These are phyloP conservation scores for Mrakia blollopis DNA, from an alignment of 768 basidiomycete species.

Conservation along the genomic window DNA sequence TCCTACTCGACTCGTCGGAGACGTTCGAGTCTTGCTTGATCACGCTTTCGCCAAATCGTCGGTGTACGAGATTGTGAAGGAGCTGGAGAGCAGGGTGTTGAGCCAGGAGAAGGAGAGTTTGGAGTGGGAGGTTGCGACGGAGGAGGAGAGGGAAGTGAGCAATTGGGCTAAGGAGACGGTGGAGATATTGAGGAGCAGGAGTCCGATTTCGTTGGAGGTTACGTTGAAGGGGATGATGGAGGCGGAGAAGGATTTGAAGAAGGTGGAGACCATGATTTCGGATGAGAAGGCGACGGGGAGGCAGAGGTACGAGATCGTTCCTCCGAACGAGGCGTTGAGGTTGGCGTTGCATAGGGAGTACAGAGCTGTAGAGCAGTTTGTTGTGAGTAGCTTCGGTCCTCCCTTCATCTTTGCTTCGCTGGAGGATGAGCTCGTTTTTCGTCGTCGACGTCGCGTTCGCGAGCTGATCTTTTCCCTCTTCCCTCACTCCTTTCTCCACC, in stretches of 20 bases:
- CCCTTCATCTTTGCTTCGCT: not conserved
- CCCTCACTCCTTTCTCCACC: not conserved
- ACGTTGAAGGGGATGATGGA: slow-evolving; percentile 71
- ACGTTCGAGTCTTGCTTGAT: slow-evolving; percentile 72
- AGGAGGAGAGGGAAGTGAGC: slow-evolving; percentile 51
- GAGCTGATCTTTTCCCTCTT: slow-evolving; percentile 6
- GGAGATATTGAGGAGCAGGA: slow-evolving; percentile 59
- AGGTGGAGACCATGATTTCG: slow-evolving; percentile 71
- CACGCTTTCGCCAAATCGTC: slow-evolving; percentile 63
- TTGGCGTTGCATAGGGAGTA: slow-evolving; percentile 28
- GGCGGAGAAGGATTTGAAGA: slow-evolving; percentile 78
- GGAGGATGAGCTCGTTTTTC: slow-evolving; percentile 32
- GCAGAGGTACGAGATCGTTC: slow-evolving; percentile 94
- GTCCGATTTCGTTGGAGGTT: slow-evolving; percentile 89
- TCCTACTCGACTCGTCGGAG: slow-evolving; percentile 49
- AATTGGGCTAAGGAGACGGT: slow-evolving; percentile 73
- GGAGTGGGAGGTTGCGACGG: slow-evolving; percentile 33
- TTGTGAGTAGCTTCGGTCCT: slow-evolving; percentile 1
- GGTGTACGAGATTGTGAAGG: slow-evolving; percentile 66
- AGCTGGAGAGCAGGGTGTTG: slow-evolving; percentile 50
- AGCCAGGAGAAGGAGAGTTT: not conserved
- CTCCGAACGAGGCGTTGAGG: slow-evolving; percentile 71
- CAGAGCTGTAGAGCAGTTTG: slow-evolving; percentile 28
- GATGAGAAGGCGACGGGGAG: slow-evolving; percentile 96
- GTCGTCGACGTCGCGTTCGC: too few relatives aligned